Evolutionary conservation across 1,284 basidiomycete genomes (phyloP).

Genomic region (Austroboletus niveus): DNA sequence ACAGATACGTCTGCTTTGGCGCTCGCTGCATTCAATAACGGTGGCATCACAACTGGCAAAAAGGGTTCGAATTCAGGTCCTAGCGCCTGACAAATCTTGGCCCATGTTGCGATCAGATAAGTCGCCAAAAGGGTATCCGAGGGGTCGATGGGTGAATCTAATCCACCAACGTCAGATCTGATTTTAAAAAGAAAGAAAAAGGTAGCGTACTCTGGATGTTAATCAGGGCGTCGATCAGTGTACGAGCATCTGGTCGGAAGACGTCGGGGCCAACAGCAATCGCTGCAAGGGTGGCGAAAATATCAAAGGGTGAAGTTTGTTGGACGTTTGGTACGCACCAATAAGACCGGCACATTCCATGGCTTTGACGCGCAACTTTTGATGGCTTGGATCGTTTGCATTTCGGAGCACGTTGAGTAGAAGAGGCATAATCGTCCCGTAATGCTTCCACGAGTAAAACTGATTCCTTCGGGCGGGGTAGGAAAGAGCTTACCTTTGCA

Average conservation of each 20-base stretch:
- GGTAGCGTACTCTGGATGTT: constrained; percentile 67
- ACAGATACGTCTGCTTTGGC: constrained; percentile 78
- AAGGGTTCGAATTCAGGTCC: constrained; percentile 82
- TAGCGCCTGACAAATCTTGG: constrained; percentile 79
- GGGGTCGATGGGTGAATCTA: constrained; percentile 64
- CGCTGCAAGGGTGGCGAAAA: constrained; percentile 40
- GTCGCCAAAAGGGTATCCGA: constrained; percentile 64
- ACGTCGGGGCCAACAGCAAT: constrained; percentile 78
- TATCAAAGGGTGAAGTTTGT: not conserved
- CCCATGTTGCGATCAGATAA: constrained; percentile 78
- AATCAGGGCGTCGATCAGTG: constrained; percentile 70
- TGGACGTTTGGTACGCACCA: constrained; percentile 41
- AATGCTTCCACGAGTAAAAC: constrained; percentile 48
- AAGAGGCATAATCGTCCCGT: constrained; percentile 73
- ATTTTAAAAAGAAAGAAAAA: not conserved
- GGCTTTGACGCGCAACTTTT: constrained; percentile 70
- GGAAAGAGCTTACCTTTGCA: constrained; percentile 45
- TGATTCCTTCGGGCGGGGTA: not conserved
- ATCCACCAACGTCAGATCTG: not conserved
- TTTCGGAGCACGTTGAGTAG: constrained; percentile 69
- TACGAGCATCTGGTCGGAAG: constrained; percentile 73
- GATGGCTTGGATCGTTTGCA: constrained; percentile 62
- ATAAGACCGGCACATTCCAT: constrained; percentile 87
- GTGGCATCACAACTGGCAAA: constrained; percentile 78
- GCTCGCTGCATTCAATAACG: constrained; percentile 68